Evolutionary conservation across 2,329 filamentous ascomycete species (phyloP).

Genomic region (Scorias spongiosa): DNA sequence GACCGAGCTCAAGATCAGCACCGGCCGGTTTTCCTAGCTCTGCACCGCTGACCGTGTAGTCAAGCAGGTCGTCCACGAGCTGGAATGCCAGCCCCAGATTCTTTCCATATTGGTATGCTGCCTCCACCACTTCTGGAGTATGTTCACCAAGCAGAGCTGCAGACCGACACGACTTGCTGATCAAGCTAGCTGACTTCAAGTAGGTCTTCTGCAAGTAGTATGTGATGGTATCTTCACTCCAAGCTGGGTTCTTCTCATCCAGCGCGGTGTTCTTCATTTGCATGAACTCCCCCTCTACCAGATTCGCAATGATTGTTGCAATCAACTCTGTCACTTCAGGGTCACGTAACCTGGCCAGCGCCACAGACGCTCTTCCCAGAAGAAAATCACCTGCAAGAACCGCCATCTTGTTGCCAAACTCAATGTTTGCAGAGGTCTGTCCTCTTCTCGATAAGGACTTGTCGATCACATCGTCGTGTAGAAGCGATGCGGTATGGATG

Average conservation of each 20-base stretch:
- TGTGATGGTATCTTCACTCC: constrained; percentile 73
- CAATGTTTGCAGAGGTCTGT: constrained; percentile 75
- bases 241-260: constrained; percentile 71
- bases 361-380: constrained; percentile 81
- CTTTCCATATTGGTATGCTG: constrained; percentile 81
- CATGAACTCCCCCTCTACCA: constrained; percentile 99
- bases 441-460: constrained; percentile 74
- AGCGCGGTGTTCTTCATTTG: constrained; percentile 90
- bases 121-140: constrained; percentile 66
- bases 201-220: constrained; percentile 99
- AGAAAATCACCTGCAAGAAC: constrained; percentile 95
- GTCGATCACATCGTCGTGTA: constrained; percentile 98
- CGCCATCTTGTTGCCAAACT: constrained; percentile 99
- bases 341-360: constrained; percentile 75
- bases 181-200: constrained; percentile 86
- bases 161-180: constrained; percentile 89
- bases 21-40: constrained; percentile 91
- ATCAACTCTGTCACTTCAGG: constrained; percentile 89
- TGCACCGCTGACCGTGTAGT: constrained; percentile 74
- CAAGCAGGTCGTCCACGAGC: constrained; percentile 92
- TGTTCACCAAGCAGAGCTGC: constrained; percentile 72
- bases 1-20: constrained; percentile 79
- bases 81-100: constrained; percentile 93
- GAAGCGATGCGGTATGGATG: constrained; percentile 88
- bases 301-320: constrained; percentile 90